Base-by-base conservation (phyloP, 192 early-diverging fungal species). In the Linnemannia zychae region DNA sequence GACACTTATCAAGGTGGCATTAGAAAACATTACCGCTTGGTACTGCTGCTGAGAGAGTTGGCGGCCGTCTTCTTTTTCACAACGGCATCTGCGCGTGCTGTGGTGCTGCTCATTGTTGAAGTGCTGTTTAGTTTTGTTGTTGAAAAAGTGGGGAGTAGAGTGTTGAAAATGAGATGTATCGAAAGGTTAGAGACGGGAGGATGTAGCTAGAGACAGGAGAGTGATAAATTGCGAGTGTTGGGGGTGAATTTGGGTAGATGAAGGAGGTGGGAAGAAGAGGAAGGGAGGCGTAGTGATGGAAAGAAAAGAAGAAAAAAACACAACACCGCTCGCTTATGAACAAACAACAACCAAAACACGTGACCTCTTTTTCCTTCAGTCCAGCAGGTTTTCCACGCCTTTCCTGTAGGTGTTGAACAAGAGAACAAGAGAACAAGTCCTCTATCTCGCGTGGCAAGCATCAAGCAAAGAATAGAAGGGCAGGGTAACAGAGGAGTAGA, bases 61-160 rank as follows among this genome's bases (percentile, higher is more conserved):
- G 79, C 48, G n/a, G 74, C 71, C 33, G 83, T 63, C 74, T 77
- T 84, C 72, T 84, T 79, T 53, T 81, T 81, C 49, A 57, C 33
- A 33, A 72, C 67, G 65, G 84, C 38, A 44, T 65, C 70, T 22
- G 81, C 81, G 75, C 76, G 76, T 66, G 84, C 78, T 36, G 80
- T 77, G 37, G 86, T 69, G 33, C 73, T 76, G 66, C 86, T 81
- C 81, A 81, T 79, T 86, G 88, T 92, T 50, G 28, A 31, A 63
- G 87, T 89, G 52, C 13, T 60, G 47, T 37, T 53, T 77, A 53
- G 4, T 31, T 48, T 31, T 6, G 2, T 50, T 17, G 12, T 65
- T 40, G 7, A 12, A 22, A 65, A 67, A 47, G 6, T 20, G 44
- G 31, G 38, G 22, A 65, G 36, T 44, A 4, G 2, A 72, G 40